These are phyloP conservation scores for Podospora fimiseda DNA, from an alignment of 495 filamentous ascomycete species.

Conservation along the genomic window DNA sequence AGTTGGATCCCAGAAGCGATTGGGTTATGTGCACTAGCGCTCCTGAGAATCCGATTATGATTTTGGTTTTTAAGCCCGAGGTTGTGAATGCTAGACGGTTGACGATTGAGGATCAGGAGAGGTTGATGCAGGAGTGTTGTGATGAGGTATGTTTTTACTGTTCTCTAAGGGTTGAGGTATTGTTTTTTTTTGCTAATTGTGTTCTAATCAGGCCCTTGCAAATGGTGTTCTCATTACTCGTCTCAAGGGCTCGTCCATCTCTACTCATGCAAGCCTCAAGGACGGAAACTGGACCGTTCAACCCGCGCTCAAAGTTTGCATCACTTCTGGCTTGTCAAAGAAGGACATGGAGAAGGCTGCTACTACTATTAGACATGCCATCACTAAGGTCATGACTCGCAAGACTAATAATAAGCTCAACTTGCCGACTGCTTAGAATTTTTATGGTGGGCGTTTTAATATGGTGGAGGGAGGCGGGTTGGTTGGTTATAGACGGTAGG, in stretches of 20 bases:
- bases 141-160: constrained; percentile 70
- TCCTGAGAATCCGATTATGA: constrained; percentile 77
- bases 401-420: constrained; percentile 39
- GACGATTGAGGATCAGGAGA: constrained; percentile 69
- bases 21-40: constrained; percentile 80
- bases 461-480: constrained; percentile 1
- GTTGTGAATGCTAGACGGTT: constrained; percentile 64
- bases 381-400: constrained; percentile 73
- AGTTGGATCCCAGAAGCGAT: constrained; percentile 88
- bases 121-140: constrained; percentile 78
- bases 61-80: constrained; percentile 81
- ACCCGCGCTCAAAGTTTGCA: constrained; percentile 83
- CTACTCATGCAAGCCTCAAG: constrained; percentile 46
- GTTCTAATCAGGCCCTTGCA: constrained; percentile 52
- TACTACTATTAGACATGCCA: constrained; percentile 78
- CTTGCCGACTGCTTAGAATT: constrained; percentile 18
- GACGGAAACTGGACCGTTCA: constrained; percentile 60
- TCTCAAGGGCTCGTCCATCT: constrained; percentile 67
- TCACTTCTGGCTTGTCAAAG: constrained; percentile 78
- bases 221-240: constrained; percentile 86
- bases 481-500: background rate
- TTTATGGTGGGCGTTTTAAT: background rate
- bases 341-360: constrained; percentile 95
- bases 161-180: too few species aligned
- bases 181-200: too few species aligned